phyloP scores from a whole-genome alignment of 352 stramenopile genomes.

The Pythium sp. region DNA sequence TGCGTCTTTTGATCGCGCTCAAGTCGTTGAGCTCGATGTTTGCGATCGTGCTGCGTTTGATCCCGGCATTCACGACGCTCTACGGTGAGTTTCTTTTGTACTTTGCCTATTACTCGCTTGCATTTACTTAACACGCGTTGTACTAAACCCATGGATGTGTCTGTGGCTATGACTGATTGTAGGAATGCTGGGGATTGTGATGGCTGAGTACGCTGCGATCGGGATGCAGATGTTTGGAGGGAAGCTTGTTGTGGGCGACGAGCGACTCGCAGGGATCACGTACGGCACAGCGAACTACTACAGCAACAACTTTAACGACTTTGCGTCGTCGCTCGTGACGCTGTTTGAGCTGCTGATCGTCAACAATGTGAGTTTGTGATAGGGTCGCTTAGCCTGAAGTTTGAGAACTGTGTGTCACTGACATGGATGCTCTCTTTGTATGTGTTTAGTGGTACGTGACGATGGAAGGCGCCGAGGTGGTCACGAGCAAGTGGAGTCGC shows the following conservation, averaged over 20 bases:
- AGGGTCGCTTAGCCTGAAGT: too few species aligned
- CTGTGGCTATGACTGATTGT: background rate
- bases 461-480: conserved; percentile 54
- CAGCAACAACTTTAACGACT: conserved; percentile 82
- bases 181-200: conserved; percentile 59
- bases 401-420: background rate
- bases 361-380: conserved; percentile 55
- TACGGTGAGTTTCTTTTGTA: conserved; percentile 28
- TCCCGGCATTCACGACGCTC: conserved; percentile 53
- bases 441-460: conserved; percentile 57
- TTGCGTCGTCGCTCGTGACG: conserved; percentile 47
- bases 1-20: conserved; percentile 48
- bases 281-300: conserved; percentile 58
- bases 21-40: conserved; percentile 53
- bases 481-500: conserved; percentile 51
- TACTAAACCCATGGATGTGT: too few species aligned
- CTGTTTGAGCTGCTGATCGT: conserved; percentile 79
- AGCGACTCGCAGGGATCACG: conserved; percentile 27
- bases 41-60: conserved; percentile 41
- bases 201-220: conserved; percentile 57
- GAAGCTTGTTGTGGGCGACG: conserved; percentile 40
- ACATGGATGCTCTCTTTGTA: background rate
- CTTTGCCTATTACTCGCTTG: background rate
- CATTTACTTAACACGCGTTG: too few species aligned
- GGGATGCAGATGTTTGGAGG: conserved; percentile 67